Conservation (phyloP, 1,284 basidiomycete species). For the Mycosarcoma mackinlayi region DNA sequence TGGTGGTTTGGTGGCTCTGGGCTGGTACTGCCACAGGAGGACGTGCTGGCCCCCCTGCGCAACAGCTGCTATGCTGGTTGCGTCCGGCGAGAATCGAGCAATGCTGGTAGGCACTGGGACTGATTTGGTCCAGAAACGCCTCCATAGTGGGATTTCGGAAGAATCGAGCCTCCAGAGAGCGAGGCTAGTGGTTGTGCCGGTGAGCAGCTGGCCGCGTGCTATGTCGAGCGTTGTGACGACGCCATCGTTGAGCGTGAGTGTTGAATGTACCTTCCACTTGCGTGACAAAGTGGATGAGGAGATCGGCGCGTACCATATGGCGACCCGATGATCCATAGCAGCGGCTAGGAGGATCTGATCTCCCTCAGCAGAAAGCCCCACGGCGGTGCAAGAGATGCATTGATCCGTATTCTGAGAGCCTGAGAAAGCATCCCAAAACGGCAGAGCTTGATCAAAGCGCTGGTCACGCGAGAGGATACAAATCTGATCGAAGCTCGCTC, state of each 20-base stretch:
- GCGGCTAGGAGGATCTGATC: constrained; percentile 33
- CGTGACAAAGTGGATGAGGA: constrained; percentile 19
- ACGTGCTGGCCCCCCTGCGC: constrained; percentile 37
- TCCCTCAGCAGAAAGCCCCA: constrained; percentile 20
- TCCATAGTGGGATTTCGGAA: constrained; percentile 45
- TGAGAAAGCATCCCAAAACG: constrained; percentile 54
- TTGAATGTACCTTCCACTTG: constrained; percentile 52
- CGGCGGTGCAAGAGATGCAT: constrained; percentile 27
- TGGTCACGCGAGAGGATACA: constrained; percentile 43
- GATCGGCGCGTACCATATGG: constrained; percentile 34
- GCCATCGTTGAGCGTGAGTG: constrained; percentile 42
- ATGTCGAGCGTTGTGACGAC: constrained; percentile 36
- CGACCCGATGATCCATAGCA: constrained; percentile 48
- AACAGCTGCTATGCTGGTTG: constrained; percentile 42
- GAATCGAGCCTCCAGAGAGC: constrained; percentile 45
- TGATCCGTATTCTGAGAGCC: constrained; percentile 33
- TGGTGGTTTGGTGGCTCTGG: constrained; percentile 20
- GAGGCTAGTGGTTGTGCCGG: constrained; percentile 30
- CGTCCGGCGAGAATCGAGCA: constrained; percentile 43
- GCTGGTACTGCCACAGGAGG: constrained; percentile 44
- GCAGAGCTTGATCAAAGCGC: constrained; percentile 43
- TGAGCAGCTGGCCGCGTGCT: constrained; percentile 28
- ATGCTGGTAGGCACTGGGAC: constrained; percentile 31
- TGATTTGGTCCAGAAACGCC: constrained; percentile 35
- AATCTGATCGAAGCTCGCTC: constrained; percentile 46